phyloP scores from a whole-genome alignment of 257 asterid genomes.

The Jacaranda mimosifolia region DNA sequence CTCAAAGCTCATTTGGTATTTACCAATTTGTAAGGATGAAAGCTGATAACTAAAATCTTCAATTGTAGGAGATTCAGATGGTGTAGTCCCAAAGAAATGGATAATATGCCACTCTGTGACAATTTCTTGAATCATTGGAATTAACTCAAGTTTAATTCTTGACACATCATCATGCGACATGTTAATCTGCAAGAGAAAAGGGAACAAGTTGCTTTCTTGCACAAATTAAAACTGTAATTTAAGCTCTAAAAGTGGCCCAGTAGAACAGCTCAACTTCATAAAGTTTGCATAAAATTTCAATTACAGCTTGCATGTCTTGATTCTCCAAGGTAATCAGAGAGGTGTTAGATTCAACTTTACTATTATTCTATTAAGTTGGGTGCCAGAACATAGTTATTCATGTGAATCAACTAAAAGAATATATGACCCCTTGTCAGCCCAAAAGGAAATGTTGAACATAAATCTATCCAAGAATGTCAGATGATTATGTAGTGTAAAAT shows the following conservation, averaged over 20 bases:
- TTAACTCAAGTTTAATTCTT: slow-evolving; percentile 72
- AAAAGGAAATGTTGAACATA: slow-evolving; percentile 16
- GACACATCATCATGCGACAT: slow-evolving; percentile 82
- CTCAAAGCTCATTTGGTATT: slow-evolving; percentile 28
- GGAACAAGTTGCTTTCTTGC: slow-evolving; percentile 26
- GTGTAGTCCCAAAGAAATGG: slow-evolving; percentile 78
- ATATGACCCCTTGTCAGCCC: background rate
- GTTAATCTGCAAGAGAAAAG: slow-evolving; percentile 67
- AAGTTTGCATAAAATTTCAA: background rate
- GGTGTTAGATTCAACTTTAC: slow-evolving; percentile 10
- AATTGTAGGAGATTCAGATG: slow-evolving; percentile 80
- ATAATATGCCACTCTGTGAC: slow-evolving; percentile 91
- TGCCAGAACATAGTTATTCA: background rate
- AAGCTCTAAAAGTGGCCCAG: background rate
- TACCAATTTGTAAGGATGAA: slow-evolving; percentile 93
- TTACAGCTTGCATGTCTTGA: background rate
- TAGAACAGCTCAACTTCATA: slow-evolving; percentile 12
- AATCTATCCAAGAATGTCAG: slow-evolving; percentile 18
- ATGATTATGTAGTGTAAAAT: slow-evolving; percentile 1
- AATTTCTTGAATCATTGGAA: slow-evolving; percentile 90
- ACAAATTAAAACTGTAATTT: slow-evolving; percentile 14
- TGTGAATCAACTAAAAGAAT: background rate
- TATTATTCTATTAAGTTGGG: background rate
- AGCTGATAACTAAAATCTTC: slow-evolving; percentile 92
- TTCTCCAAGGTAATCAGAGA: background rate